Conservation (phyloP, 371 early-diverging fungal species). For the Mucor plumbeus region DNA sequence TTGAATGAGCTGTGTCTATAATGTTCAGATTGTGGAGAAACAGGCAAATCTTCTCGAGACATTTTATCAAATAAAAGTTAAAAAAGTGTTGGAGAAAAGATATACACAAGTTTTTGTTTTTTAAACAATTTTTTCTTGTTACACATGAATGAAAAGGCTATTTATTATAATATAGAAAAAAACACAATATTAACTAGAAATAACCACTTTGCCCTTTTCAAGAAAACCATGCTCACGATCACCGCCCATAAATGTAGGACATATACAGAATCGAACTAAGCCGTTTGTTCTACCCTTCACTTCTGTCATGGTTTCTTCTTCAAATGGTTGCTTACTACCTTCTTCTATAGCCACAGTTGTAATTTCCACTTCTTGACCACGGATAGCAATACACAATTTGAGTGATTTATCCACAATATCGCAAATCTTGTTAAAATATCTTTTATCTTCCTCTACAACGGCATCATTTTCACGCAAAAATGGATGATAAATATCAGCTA, state of each 20-base stretch:
- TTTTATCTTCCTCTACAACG: conserved; percentile 42
- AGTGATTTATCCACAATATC: conserved; percentile 63
- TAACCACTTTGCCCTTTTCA: conserved; percentile 55
- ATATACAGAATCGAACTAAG: conserved; percentile 39
- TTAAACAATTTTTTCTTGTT: not conserved
- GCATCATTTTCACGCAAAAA: conserved; percentile 51
- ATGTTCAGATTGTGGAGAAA: conserved; percentile 1
- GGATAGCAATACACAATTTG: conserved; percentile 59
- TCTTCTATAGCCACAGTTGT: conserved; percentile 48
- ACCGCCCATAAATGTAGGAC: conserved; percentile 44
- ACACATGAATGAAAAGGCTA: conserved; percentile 1
- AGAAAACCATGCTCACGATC: conserved; percentile 51
- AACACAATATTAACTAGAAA: conserved; percentile 20
- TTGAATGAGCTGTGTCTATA: conserved; percentile 7
- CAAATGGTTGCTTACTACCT: conserved; percentile 44
- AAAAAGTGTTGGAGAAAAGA: not conserved
- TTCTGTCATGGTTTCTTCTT: conserved; percentile 51
- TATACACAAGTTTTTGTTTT: not conserved
- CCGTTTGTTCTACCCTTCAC: conserved; percentile 39
- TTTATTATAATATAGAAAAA: not conserved
- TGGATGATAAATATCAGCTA: conserved; percentile 51
- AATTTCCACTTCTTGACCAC: conserved; percentile 64
- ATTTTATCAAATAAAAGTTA: not conserved
- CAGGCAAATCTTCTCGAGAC: not conserved
- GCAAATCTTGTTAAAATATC: conserved; percentile 47